These are phyloP conservation scores for Penicillium aurantiogriseum DNA, from an alignment of 2,329 filamentous ascomycete genomes.

Conservation along the genomic window DNA sequence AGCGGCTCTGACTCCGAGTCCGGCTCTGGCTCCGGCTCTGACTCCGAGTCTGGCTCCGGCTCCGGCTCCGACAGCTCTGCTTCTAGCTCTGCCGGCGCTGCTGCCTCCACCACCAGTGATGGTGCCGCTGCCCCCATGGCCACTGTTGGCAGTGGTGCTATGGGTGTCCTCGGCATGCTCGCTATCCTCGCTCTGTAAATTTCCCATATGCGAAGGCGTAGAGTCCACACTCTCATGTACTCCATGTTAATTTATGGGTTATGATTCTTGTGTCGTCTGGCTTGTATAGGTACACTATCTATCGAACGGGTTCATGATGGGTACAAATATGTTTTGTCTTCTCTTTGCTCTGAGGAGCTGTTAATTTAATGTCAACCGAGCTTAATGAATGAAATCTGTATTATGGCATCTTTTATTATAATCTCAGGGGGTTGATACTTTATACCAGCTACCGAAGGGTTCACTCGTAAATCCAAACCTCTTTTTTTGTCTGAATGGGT, in stretches of 20 bases:
- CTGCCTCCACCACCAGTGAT: slow-evolving; percentile 12
- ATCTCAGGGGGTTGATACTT: background rate
- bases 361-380: slow-evolving; percentile 19
- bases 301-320: slow-evolving; percentile 13
- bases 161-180: slow-evolving; percentile 44
- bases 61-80: slow-evolving; percentile 17
- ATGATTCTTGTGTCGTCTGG: slow-evolving; percentile 15
- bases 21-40: slow-evolving; percentile 14
- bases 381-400: slow-evolving; percentile 8
- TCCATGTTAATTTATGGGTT: slow-evolving; percentile 14
- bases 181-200: slow-evolving; percentile 44
- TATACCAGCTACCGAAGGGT: background rate
- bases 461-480: too few relatives aligned
- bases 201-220: background rate
- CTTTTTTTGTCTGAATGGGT: background rate
- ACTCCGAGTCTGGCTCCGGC: slow-evolving; percentile 11
- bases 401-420: background rate
- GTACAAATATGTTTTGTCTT: slow-evolving; percentile 4
- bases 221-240: background rate
- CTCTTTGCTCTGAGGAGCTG: slow-evolving; percentile 4
- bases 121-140: slow-evolving; percentile 32
- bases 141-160: slow-evolving; percentile 32
- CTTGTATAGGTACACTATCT: slow-evolving; percentile 20
- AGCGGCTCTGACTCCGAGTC: slow-evolving; percentile 21
- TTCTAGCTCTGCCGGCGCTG: slow-evolving; percentile 7